A percentile compares a stretch with the other conserved stretches of the same genome.
Evolutionary conservation across 2,329 filamentous ascomycete species (phyloP).

Genomic region (Ophiognomonia clavigignenti-juglandacearum): DNA sequence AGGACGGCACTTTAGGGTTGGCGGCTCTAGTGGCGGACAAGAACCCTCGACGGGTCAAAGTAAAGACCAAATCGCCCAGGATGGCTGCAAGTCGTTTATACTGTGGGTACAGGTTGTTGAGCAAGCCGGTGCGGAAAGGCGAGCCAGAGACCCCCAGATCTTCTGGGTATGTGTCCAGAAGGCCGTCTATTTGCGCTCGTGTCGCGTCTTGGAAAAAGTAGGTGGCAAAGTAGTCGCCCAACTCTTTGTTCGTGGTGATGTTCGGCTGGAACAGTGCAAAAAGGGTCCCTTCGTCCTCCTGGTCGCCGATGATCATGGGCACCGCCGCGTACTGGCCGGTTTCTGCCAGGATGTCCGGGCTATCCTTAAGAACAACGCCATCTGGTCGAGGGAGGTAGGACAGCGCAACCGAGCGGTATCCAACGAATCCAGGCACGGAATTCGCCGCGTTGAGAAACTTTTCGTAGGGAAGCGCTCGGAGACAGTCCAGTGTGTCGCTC

Average conservation of each 20-base stretch:
- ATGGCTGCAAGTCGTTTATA: conserved; percentile 75
- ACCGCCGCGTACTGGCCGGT: conserved; percentile 45
- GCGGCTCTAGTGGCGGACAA: conserved; percentile 41
- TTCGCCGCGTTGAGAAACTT: conserved; percentile 62
- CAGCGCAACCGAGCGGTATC: conserved; percentile 63
- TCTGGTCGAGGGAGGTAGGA: conserved; percentile 74
- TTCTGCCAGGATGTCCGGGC: conserved; percentile 53
- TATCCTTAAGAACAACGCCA: conserved; percentile 54
- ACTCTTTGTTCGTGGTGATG: conserved; percentile 53
- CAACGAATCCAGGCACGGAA: conserved; percentile 63
- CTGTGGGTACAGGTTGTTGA: conserved; percentile 71
- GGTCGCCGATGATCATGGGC: conserved; percentile 59
- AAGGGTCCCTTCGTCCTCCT: conserved; percentile 76
- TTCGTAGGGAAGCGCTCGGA: conserved; percentile 56
- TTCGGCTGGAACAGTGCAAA: conserved; percentile 68
- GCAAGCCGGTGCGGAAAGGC: conserved; percentile 62
- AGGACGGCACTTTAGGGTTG: conserved; percentile 57
- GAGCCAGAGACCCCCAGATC: conserved; percentile 51
- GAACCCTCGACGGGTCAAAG: conserved; percentile 62
- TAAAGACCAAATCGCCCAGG: conserved; percentile 72
- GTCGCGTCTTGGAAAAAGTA: conserved; percentile 58
- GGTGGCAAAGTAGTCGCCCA: conserved; percentile 57
- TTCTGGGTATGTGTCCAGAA: conserved; percentile 61
- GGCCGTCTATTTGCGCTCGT: conserved; percentile 40
- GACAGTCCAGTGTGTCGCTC: conserved; percentile 57